Conservation (phyloP, 768 basidiomycete species). For the Psilocybe tampanensis region DNA sequence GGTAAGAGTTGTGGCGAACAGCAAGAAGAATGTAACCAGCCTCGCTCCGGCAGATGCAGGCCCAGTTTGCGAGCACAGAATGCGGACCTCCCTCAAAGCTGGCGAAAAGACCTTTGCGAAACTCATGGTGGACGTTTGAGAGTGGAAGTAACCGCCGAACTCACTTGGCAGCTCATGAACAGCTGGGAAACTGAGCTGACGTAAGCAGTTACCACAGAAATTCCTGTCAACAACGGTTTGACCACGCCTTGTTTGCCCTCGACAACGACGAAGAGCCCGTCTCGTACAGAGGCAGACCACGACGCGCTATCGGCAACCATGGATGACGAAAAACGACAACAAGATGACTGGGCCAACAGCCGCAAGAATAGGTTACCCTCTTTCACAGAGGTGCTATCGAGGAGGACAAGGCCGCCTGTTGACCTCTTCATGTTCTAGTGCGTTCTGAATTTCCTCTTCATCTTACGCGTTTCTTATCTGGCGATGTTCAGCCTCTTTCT, state of each 20-base stretch:
- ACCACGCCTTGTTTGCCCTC: slow-evolving; percentile 25
- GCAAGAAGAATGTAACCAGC: slow-evolving; percentile 38
- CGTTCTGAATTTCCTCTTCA: slow-evolving; percentile 36
- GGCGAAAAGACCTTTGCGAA: slow-evolving; percentile 78
- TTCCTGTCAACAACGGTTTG: slow-evolving; percentile 32
- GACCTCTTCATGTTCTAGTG: slow-evolving; percentile 99
- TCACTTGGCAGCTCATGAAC: not conserved
- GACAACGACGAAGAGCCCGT: slow-evolving; percentile 27
- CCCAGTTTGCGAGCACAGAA: slow-evolving; percentile 79
- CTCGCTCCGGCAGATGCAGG: slow-evolving; percentile 78
- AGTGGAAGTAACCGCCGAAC: slow-evolving; percentile 10
- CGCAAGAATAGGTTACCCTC: slow-evolving; percentile 82
- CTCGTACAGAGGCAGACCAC: slow-evolving; percentile 13
- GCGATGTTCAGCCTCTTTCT: slow-evolving; percentile 74
- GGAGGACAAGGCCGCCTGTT: slow-evolving; percentile 91
- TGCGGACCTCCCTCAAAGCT: slow-evolving; percentile 76
- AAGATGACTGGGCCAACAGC: slow-evolving; percentile 75
- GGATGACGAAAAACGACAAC: slow-evolving; percentile 57
- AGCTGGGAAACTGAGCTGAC: slow-evolving; percentile 27
- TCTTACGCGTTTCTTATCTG: not conserved
- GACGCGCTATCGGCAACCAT: slow-evolving; percentile 22
- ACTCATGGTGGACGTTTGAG: slow-evolving; percentile 34
- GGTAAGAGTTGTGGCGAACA: not conserved
- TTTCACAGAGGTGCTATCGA: slow-evolving; percentile 87
- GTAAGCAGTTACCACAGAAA: slow-evolving; percentile 36